Percentiles rank a stretch among this genome's conserved stretches.
These are phyloP conservation scores for Coemansia sp. DNA, from an alignment of 192 early-diverging fungal genomes.

Conservation along the genomic window DNA sequence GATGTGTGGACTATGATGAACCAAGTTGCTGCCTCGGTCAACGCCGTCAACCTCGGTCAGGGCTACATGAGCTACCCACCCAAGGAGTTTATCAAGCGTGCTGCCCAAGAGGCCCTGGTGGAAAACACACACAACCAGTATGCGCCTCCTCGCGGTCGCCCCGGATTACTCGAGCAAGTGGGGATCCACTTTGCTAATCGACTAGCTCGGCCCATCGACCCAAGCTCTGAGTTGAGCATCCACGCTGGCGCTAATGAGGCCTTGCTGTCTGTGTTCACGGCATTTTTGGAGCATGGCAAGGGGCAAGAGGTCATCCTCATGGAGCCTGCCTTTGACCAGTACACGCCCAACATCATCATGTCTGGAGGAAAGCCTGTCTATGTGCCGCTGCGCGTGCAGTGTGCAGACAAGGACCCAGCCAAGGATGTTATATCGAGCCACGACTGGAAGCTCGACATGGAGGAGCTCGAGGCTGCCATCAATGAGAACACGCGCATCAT, in stretches of 20 bases:
- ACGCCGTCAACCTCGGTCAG: slow-evolving; percentile 94
- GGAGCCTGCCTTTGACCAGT: slow-evolving; percentile 97
- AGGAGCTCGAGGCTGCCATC: slow-evolving; percentile 75
- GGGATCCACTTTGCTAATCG: slow-evolving; percentile 74
- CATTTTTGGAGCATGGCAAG: slow-evolving; percentile 71
- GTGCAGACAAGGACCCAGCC: slow-evolving; percentile 40
- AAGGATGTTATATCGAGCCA: slow-evolving; percentile 63
- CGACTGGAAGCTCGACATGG: slow-evolving; percentile 89
- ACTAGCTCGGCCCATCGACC: slow-evolving; percentile 71
- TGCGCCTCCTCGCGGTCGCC: slow-evolving; percentile 72
- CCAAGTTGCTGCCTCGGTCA: slow-evolving; percentile 76
- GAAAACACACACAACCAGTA: slow-evolving; percentile 83
- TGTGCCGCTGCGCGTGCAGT: slow-evolving; percentile 73
- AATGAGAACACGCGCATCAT: slow-evolving; percentile 81
- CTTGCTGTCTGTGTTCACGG: slow-evolving; percentile 79
- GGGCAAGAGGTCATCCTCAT: slow-evolving; percentile 90
- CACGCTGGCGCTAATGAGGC: slow-evolving; percentile 91
- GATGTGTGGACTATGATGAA: slow-evolving; percentile 89
- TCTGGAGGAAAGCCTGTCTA: slow-evolving; percentile 86
- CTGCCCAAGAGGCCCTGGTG: slow-evolving; percentile 70
- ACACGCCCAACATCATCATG: slow-evolving; percentile 83
- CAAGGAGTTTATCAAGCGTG: slow-evolving; percentile 79
- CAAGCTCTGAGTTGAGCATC: slow-evolving; percentile 81
- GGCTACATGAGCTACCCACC: slow-evolving; percentile 89
- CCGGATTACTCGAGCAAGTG: slow-evolving; percentile 68